phyloP scores from a whole-genome alignment of 1,284 basidiomycete species.

The Trichosporon asahii region DNA sequence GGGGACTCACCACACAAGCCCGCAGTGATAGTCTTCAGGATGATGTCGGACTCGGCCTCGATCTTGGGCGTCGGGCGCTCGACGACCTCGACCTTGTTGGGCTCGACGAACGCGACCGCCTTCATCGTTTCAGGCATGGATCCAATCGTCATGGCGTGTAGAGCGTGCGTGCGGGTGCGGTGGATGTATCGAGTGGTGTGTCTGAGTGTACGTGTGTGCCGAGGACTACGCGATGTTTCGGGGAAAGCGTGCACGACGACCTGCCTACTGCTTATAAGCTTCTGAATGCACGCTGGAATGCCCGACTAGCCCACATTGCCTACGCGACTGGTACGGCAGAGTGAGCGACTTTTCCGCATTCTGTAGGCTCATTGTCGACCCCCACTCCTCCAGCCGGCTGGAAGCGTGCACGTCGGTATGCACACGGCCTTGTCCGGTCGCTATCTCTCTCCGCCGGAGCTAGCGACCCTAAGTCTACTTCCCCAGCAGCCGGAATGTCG shows the following conservation, averaged over 20 bases:
- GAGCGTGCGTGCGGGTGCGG: not conserved
- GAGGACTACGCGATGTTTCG: too few relatives aligned
- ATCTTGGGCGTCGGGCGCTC: conserved; percentile 36
- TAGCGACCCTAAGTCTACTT: not conserved
- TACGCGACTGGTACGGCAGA: too few relatives aligned
- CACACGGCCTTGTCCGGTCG: not conserved
- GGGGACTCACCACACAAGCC: conserved; percentile 45
- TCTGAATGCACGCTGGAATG: not conserved
- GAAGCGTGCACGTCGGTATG: not conserved
- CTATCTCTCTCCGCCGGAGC: not conserved
- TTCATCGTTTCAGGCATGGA: conserved; percentile 33
- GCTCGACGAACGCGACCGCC: conserved; percentile 39
- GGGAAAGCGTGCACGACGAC: too few relatives aligned
- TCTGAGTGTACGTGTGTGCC: too few relatives aligned
- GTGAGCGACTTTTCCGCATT: not conserved
- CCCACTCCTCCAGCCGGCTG: not conserved
- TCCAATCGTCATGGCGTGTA: not conserved
- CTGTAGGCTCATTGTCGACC: not conserved
- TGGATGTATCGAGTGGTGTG: not conserved
- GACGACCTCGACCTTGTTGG: conserved; percentile 34
- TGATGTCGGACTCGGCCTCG: conserved; percentile 33
- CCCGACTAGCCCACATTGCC: not conserved
- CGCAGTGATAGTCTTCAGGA: conserved; percentile 38
- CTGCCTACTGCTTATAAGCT: not conserved
- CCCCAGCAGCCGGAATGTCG: not conserved